A percentile compares a stretch with the other conserved stretches of the same genome.
Conservation (phyloP, 2,329 filamentous ascomycete genomes). For the Fusarium secorum region DNA sequence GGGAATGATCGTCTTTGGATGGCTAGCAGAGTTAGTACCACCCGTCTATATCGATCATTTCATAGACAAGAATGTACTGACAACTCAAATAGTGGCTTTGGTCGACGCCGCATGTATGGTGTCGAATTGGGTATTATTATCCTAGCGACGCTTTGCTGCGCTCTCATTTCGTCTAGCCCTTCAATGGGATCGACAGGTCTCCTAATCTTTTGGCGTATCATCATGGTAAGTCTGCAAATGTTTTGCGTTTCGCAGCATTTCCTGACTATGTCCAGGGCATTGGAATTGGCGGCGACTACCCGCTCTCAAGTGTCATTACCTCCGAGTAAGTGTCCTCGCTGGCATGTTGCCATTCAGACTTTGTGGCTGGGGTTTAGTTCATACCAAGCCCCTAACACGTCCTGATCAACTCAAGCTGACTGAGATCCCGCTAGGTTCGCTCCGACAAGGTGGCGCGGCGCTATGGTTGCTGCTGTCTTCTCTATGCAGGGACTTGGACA, state of each 20-base stretch:
- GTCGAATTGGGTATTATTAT: constrained; percentile 78
- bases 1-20: constrained; percentile 80
- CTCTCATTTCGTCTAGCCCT: constrained; percentile 67
- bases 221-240: constrained; percentile 62
- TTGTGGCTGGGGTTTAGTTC: constrained; percentile 20
- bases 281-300: constrained; percentile 84
- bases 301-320: constrained; percentile 77
- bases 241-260: background rate
- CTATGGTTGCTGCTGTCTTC: constrained; percentile 85
- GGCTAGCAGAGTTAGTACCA: constrained; percentile 69
- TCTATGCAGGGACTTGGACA: constrained; percentile 88
- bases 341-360: constrained; percentile 4
- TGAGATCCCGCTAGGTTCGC: constrained; percentile 65
- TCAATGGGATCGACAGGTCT: constrained; percentile 67
- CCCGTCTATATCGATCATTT: background rate
- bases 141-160: constrained; percentile 72
- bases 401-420: constrained; percentile 23
- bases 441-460: constrained; percentile 81
- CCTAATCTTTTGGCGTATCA: constrained; percentile 77
- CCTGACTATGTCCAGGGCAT: constrained; percentile 58
- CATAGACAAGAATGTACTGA: constrained; percentile 18
- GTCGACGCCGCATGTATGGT: constrained; percentile 84
- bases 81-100: constrained; percentile 58
- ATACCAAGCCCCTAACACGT: background rate
- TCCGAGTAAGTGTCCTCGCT: constrained; percentile 63